Base-by-base conservation (phyloP, 495 filamentous ascomycete genomes). In the Aspergillus incahuasiensis region DNA sequence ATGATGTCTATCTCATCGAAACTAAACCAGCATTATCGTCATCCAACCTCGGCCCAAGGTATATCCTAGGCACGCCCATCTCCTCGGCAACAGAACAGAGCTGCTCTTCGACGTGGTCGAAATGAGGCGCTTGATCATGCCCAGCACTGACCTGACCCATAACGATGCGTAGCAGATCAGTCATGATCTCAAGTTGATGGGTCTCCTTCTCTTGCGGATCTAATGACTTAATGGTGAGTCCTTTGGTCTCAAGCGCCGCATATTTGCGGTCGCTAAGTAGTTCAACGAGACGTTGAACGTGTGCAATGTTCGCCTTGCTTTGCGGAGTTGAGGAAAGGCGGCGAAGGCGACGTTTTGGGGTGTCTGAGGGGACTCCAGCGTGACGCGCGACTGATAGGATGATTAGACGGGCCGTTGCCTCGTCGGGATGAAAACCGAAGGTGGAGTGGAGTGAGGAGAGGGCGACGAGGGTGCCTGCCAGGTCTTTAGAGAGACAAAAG, bases 381-480 rank as follows among this genome's bases (percentile, higher is more conserved):
- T 80, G 59, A 1, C 75, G 74, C 12, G 77, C 71, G 32, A 85
- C 62, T 61, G 81, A 77, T 18, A 82, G 60, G 16, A 79, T 64
- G 45, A 85, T 71, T 52, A 75, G 70, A 19, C 76, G 79, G 16
- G 72, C 74, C 11, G 79, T 85, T 7, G 63, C 60, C 11, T 76
- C 66, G 54, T 75, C 73, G 0, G 83, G 82, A 39, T 69, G 70
- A 59, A 82, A 82, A 19, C 71, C 71, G 57, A 89, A 86, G 0
- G 71, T 53, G 18, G 75, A 63, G 51, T 67, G 71, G 70, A 89
- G 71, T 1, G 78, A 73, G 45, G 80, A 77, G 0, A 85, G 72
- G 2, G 85, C 83, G 18, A 88, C 74, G 15, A 89, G 72, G 20
- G 82, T 81, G 42, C 86, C 87, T 3, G 68, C 57, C n/a, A 83